A percentile compares a stretch with the other conserved stretches of the same genome.
These are phyloP conservation scores for Xylaria sp. DNA, from an alignment of 2,329 filamentous ascomycete genomes.

Conservation along the genomic window DNA sequence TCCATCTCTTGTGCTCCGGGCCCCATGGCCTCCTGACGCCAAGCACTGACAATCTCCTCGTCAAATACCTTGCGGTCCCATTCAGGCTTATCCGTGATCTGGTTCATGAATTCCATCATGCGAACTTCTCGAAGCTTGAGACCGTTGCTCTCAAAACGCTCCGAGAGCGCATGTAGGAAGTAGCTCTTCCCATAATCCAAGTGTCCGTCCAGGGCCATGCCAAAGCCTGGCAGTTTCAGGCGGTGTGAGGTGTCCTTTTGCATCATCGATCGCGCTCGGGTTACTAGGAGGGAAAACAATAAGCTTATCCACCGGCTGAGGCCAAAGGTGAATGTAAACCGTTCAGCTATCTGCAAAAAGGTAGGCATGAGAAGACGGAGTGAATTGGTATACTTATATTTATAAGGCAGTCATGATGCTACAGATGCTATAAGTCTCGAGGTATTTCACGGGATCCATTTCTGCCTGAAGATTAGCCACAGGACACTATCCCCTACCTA, in stretches of 20 bases:
- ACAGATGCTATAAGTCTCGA: not conserved
- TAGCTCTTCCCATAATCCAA: not conserved
- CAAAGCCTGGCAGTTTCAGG: conserved; percentile 25
- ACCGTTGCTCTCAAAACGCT: conserved; percentile 21
- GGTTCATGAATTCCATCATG: conserved; percentile 46
- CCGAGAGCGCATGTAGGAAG: conserved; percentile 31
- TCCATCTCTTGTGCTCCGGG: not conserved
- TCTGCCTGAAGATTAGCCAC: conserved; percentile 25
- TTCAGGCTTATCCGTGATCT: conserved; percentile 45
- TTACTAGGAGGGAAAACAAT: not conserved
- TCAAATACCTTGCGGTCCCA: conserved; percentile 46
- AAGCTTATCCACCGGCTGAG: not conserved
- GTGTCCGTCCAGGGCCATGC: not conserved
- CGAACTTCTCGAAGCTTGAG: conserved; percentile 34
- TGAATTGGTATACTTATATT: not conserved
- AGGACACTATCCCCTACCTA: not conserved
- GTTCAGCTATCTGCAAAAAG: no score
- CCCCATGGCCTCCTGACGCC: conserved; percentile 40
- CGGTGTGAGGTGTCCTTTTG: not conserved
- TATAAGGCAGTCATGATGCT: not conserved
- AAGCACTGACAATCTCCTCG: conserved; percentile 40
- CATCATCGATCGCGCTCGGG: conserved; percentile 8
- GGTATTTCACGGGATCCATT: conserved; percentile 3
- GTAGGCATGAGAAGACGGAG: not conserved
- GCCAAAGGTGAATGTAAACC: not conserved